phyloP scores from a whole-genome alignment of 1,284 basidiomycete genomes.

The Naganishia albida region DNA sequence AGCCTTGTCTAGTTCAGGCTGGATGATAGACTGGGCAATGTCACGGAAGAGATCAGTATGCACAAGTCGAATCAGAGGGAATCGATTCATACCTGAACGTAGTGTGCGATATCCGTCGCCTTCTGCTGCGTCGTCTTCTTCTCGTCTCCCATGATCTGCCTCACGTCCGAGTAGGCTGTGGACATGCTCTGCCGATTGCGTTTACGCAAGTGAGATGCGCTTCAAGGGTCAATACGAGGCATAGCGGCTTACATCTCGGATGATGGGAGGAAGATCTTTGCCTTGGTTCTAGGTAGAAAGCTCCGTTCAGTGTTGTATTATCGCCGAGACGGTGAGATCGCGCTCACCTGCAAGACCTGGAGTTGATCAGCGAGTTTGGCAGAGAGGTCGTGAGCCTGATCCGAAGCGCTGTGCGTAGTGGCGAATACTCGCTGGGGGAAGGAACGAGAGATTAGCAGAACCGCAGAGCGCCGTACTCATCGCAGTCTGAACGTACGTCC shows the following conservation, averaged over 20 bases:
- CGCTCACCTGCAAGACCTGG: conserved; percentile 22
- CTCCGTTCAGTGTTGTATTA: not conserved
- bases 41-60: not conserved
- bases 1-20: conserved; percentile 32
- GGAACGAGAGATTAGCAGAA: not conserved
- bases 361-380: conserved; percentile 29
- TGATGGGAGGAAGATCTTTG: conserved; percentile 46
- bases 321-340: not conserved
- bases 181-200: conserved; percentile 39
- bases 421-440: conserved; percentile 26
- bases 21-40: conserved; percentile 19
- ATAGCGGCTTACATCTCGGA: conserved; percentile 42
- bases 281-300: conserved; percentile 36
- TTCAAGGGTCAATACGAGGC: not conserved
- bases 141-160: conserved; percentile 50
- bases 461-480: too few species aligned
- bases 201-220: conserved; percentile 20
- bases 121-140: conserved; percentile 51
- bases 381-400: conserved; percentile 31
- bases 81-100: conserved; percentile 44
- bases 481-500: conserved; percentile 29
- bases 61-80: not conserved
- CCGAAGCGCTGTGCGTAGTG: conserved; percentile 27
- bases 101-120: conserved; percentile 51
- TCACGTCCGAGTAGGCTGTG: conserved; percentile 48